phyloP scores from a whole-genome alignment of 495 filamentous ascomycete species.

The Penicillium ochrochloron region DNA sequence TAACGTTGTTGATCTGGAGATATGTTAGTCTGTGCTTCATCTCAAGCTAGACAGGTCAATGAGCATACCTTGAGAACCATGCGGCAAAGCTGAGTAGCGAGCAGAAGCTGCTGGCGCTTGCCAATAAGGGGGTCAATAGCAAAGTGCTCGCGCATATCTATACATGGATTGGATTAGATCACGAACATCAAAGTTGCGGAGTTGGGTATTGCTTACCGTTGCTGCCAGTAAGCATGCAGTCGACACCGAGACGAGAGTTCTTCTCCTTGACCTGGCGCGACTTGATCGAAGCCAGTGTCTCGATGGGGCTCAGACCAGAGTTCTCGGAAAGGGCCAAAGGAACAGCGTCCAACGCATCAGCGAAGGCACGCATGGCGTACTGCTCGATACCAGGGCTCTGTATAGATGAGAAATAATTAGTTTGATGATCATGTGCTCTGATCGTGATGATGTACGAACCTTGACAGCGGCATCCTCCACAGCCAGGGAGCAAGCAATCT shows the following conservation, averaged over 20 bases:
- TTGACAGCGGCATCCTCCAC: constrained; percentile 95
- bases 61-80: constrained; percentile 95
- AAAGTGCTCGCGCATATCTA: constrained; percentile 94
- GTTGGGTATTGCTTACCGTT: constrained; percentile 63
- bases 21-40: constrained; percentile 25
- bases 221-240: constrained; percentile 94
- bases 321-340: constrained; percentile 98
- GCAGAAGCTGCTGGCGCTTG: constrained; percentile 93
- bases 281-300: constrained; percentile 93
- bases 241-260: constrained; percentile 84
- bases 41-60: neutral
- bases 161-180: constrained; percentile 16
- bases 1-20: constrained; percentile 82
- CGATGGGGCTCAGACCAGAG: constrained; percentile 93
- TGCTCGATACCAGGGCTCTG: constrained; percentile 93
- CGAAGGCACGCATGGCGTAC: constrained; percentile 97
- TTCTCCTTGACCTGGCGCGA: constrained; percentile 92
- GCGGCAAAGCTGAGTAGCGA: constrained; percentile 95
- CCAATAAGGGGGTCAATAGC: constrained; percentile 98
- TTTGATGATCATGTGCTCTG: constrained; percentile 5
- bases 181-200: neutral
- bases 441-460: constrained; percentile 41
- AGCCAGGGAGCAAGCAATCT: constrained; percentile 95
- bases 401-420: constrained; percentile 13
- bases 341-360: constrained; percentile 91